phyloP scores from a whole-genome alignment of 148 eudicot species.

The Rhododendron molle region DNA sequence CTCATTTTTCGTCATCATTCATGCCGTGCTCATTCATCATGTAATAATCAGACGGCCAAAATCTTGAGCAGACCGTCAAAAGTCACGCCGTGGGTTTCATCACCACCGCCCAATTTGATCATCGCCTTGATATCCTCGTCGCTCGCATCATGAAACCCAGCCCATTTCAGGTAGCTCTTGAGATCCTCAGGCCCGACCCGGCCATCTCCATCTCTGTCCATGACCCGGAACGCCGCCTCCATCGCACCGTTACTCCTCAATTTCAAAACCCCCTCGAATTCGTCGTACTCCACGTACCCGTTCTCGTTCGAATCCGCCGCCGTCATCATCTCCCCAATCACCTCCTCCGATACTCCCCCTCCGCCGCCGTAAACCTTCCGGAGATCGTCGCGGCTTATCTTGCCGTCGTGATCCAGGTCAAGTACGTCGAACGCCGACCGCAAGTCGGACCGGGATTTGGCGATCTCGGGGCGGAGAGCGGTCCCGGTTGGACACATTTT shows the following conservation, averaged over 20 bases:
- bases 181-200: constrained; percentile 62
- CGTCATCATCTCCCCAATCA: constrained; percentile 63
- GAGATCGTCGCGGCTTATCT: constrained; percentile 68
- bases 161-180: constrained; percentile 37
- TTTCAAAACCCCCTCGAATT: constrained; percentile 51
- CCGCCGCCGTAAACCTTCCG: constrained; percentile 35
- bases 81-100: constrained; percentile 49
- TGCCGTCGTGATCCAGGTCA: constrained; percentile 73
- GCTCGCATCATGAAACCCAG: constrained; percentile 37
- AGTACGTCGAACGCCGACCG: constrained; percentile 67
- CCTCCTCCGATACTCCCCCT: constrained; percentile 24
- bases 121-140: constrained; percentile 79
- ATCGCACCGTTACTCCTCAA: constrained; percentile 24
- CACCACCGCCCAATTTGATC: constrained; percentile 68
- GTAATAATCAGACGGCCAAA: constrained; percentile 36
- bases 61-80: constrained; percentile 52
- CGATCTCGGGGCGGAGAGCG: neutral
- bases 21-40: neutral
- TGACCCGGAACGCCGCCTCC: constrained; percentile 68
- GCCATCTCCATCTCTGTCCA: constrained; percentile 89
- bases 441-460: constrained; percentile 17
- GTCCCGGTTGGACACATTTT: constrained; percentile 63
- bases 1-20: neutral
- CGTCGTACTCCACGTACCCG: constrained; percentile 62
- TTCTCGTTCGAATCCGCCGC: constrained; percentile 65